Conservation (phyloP, 2,329 filamentous ascomycete genomes). For the Exutisphaerella laricina region DNA sequence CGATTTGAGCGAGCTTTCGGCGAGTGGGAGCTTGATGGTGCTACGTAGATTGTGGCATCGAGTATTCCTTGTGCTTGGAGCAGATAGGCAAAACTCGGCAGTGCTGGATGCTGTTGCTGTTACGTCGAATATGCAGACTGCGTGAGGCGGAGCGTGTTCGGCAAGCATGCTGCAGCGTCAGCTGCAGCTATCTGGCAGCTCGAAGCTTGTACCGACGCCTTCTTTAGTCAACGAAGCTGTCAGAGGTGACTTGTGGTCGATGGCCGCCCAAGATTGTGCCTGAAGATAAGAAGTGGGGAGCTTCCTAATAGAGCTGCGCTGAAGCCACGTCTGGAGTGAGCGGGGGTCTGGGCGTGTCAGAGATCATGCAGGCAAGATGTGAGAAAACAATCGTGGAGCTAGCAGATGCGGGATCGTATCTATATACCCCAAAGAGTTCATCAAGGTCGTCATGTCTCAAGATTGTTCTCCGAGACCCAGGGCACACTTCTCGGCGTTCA, state of each 20-base stretch:
- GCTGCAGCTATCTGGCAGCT: too few relatives aligned
- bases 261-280: slow-evolving; percentile 8
- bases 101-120: slow-evolving; percentile 10
- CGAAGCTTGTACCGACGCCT: slow-evolving; percentile 1
- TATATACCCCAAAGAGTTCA: slow-evolving; percentile 8
- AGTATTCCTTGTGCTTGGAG: slow-evolving; percentile 19
- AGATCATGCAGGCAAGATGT: not conserved
- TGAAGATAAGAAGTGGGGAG: slow-evolving; percentile 20
- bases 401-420: slow-evolving; percentile 1
- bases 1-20: slow-evolving; percentile 11
- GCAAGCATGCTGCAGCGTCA: slow-evolving; percentile 10
- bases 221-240: slow-evolving; percentile 18
- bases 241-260: slow-evolving; percentile 8
- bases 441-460: slow-evolving; percentile 2
- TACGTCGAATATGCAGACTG: slow-evolving; percentile 14
- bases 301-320: slow-evolving; percentile 4
- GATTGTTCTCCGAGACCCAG: not conserved
- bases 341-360: not conserved
- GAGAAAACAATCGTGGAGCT: not conserved
- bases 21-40: slow-evolving; percentile 7
- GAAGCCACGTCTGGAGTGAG: not conserved
- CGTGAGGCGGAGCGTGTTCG: too few relatives aligned
- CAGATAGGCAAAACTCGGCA: slow-evolving; percentile 18
- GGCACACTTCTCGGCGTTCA: too few relatives aligned
- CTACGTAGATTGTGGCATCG: too few relatives aligned